Percentiles rank a stretch among this genome's conserved stretches.
These are phyloP conservation scores for Paramecium tetraurelia DNA, from an alignment of 73 alveolate genomes.

Conservation along the genomic window DNA sequence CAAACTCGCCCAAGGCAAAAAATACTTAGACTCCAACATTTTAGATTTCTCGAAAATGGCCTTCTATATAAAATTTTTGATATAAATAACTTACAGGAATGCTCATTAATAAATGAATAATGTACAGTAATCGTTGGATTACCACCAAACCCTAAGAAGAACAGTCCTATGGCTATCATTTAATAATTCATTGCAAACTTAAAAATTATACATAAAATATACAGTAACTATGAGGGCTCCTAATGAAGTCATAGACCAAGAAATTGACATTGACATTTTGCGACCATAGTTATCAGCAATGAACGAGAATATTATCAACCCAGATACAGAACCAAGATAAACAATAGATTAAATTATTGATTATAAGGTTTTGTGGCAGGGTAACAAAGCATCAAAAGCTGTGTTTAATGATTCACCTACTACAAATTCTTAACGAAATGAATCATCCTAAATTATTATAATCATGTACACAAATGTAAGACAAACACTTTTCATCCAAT, in stretches of 20 bases:
- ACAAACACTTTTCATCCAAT: not conserved
- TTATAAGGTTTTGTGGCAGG: not conserved
- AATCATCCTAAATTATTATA: not conserved
- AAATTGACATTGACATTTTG: slow-evolving; percentile 12
- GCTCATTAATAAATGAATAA: slow-evolving; percentile 54
- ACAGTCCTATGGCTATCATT: slow-evolving; percentile 43
- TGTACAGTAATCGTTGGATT: slow-evolving; percentile 57
- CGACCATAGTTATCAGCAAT: slow-evolving; percentile 61
- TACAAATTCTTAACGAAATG: not conserved
- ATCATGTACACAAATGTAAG: not conserved
- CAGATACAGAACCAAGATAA: slow-evolving; percentile 47
- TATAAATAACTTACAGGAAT: not conserved
- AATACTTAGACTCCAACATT: slow-evolving; percentile 57
- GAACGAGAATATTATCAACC: slow-evolving; percentile 56
- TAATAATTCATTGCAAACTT: slow-evolving; percentile 33
- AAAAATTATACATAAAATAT: not conserved
- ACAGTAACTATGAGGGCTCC: slow-evolving; percentile 4
- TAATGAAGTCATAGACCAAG: slow-evolving; percentile 48
- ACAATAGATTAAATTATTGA: not conserved
- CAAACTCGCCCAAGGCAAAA: slow-evolving; percentile 52
- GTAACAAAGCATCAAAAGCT: slow-evolving; percentile 28
- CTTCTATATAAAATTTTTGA: not conserved
- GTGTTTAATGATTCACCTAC: slow-evolving; percentile 21
- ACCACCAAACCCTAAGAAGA: slow-evolving; percentile 56
- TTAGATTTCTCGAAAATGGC: slow-evolving; percentile 51